Evolutionary conservation across 2,329 filamentous ascomycete genomes (phyloP).

Genomic region (Arthrobotrys musiformis): DNA sequence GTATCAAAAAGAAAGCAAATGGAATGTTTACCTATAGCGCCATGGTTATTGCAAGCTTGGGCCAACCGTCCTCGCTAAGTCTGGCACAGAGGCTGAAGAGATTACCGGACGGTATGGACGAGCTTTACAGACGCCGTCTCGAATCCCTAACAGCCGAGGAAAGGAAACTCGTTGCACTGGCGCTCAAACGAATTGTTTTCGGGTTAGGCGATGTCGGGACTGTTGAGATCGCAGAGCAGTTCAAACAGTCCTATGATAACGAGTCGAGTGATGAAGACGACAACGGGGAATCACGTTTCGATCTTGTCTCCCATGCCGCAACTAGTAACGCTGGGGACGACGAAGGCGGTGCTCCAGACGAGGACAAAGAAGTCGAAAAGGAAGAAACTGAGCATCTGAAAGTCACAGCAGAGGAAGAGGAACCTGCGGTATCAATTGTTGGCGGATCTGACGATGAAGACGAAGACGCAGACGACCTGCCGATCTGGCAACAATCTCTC

Average conservation of each 20-base stretch:
- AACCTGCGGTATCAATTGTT: conserved; percentile 26
- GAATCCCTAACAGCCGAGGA: conserved; percentile 45
- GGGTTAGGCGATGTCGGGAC: conserved; percentile 42
- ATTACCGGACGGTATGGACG: conserved; percentile 51
- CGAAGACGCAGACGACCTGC: background rate
- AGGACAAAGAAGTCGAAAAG: background rate
- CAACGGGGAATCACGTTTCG: conserved; percentile 20
- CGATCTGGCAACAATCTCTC: conserved; percentile 22
- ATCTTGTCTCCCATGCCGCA: conserved; percentile 4
- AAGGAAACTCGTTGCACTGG: conserved; percentile 41
- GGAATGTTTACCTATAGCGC: conserved; percentile 54
- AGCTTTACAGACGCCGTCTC: conserved; percentile 40
- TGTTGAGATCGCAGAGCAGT: conserved; percentile 52
- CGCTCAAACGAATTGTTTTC: conserved; percentile 49
- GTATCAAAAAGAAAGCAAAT: conserved; percentile 54
- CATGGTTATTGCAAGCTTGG: conserved; percentile 52
- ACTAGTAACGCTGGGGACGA: background rate
- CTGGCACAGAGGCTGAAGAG: conserved; percentile 37
- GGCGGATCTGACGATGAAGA: background rate
- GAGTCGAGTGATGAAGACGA: conserved; percentile 4
- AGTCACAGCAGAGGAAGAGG: conserved; percentile 1
- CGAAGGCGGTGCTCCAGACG: background rate
- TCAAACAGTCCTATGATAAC: conserved; percentile 39
- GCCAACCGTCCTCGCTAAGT: conserved; percentile 44
- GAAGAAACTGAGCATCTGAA: background rate